Conservation (phyloP, 73 alveolate species). For the Stentor coeruleus region DNA sequence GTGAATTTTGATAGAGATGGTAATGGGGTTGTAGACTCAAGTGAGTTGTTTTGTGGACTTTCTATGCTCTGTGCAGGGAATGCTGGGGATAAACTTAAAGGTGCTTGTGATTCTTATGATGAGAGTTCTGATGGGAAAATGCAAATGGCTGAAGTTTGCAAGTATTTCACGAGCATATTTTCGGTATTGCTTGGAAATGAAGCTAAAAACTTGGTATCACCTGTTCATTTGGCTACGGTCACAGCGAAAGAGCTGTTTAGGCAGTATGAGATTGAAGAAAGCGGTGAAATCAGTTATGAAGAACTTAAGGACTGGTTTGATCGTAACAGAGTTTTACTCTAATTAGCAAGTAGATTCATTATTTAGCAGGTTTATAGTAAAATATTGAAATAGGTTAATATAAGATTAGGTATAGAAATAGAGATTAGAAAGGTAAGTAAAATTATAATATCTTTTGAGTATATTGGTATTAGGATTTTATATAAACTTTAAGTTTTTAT, state of each 20-base stretch:
- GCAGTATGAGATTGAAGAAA: neutral
- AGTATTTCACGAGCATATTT: neutral
- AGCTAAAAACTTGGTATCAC: neutral
- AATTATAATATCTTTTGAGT: too few relatives aligned
- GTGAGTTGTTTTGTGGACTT: neutral
- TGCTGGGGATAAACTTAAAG: neutral
- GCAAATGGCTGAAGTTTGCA: neutral
- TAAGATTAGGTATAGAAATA: too few relatives aligned
- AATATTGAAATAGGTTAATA: too few relatives aligned
- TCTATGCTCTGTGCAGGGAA: constrained; percentile 17
- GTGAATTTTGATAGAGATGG: neutral
- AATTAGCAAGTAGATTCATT: too few relatives aligned
- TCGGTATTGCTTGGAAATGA: neutral
- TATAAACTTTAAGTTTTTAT: too few relatives aligned
- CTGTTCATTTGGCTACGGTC: neutral
- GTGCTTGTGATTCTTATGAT: neutral
- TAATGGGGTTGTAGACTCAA: neutral
- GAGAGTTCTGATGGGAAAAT: neutral
- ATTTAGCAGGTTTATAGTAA: too few relatives aligned
- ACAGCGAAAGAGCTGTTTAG: constrained; percentile 11
- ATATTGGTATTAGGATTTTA: too few relatives aligned
- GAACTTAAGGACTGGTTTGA: constrained; percentile 1
- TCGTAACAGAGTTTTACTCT: too few relatives aligned
- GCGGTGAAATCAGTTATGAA: neutral
- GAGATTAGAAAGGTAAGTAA: too few relatives aligned